These are phyloP conservation scores for Sphagnum fallax DNA, from an alignment of 228 moss, liverwort and hornwort species.

Conservation along the genomic window DNA sequence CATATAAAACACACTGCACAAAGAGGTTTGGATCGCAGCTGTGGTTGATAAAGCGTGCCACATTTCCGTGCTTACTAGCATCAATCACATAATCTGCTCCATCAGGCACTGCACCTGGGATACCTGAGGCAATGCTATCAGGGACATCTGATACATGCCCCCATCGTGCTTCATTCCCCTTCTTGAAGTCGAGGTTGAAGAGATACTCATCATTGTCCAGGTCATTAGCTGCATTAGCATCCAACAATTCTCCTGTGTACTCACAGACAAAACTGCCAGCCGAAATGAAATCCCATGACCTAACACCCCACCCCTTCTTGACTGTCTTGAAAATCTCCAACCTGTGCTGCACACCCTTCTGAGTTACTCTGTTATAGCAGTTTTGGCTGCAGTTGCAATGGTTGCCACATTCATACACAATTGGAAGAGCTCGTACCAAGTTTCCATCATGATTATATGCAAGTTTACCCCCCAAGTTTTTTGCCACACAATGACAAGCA, in stretches of 20 bases:
- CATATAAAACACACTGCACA: constrained; percentile 91
- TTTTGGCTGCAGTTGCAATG: constrained; percentile 37
- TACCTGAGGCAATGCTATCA: constrained; percentile 1
- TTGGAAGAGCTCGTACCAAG: constrained; percentile 56
- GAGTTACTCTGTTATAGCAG: constrained; percentile 72
- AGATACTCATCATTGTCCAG: constrained; percentile 75
- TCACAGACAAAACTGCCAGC: constrained; percentile 86
- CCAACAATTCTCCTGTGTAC: constrained; percentile 78
- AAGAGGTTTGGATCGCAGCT: constrained; percentile 90
- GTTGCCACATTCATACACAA: constrained; percentile 72
- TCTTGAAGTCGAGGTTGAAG: constrained; percentile 71
- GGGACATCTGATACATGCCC: constrained; percentile 43
- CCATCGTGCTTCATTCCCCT: constrained; percentile 61
- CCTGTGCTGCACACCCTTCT: constrained; percentile 58
- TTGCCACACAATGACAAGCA: constrained; percentile 36
- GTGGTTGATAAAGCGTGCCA: constrained; percentile 91
- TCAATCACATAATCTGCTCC: constrained; percentile 58
- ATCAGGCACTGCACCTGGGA: constrained; percentile 11
- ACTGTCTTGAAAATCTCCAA: constrained; percentile 81
- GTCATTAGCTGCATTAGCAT: constrained; percentile 47
- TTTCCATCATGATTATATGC: constrained; percentile 79
- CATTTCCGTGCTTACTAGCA: constrained; percentile 66
- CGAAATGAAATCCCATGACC: constrained; percentile 74
- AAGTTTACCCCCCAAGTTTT: constrained; percentile 31
- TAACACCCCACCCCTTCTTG: constrained; percentile 82